Conservation (phyloP, 495 filamentous ascomycete species). For the Hamigera avellanea region DNA sequence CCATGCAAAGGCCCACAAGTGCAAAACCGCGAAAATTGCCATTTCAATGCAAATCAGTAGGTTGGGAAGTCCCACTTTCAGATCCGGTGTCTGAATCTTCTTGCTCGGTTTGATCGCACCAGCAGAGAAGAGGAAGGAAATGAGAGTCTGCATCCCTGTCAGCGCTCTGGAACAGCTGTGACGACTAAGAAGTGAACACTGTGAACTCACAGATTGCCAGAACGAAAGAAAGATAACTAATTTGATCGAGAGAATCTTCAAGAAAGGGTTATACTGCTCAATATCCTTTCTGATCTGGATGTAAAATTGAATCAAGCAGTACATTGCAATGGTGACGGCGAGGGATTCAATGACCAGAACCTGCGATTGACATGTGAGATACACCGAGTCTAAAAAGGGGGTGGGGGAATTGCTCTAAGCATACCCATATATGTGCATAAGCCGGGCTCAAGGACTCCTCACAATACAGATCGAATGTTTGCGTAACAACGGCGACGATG, state of each 20-base stretch:
- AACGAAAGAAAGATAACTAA: conserved; percentile 72
- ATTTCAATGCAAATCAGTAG: conserved; percentile 65
- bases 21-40: conserved; percentile 55
- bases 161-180: background rate
- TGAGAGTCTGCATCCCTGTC: conserved; percentile 27
- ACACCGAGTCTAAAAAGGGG: conserved; percentile 42
- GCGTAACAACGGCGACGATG: conserved; percentile 42
- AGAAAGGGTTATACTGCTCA: conserved; percentile 47
- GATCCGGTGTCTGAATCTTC: conserved; percentile 50
- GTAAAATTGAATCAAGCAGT: conserved; percentile 85
- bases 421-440: conserved; percentile 61
- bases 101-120: conserved; percentile 42
- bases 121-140: conserved; percentile 42
- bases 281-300: conserved; percentile 50
- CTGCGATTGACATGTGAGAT: conserved; percentile 21
- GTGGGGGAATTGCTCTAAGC: conserved; percentile 1
- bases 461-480: conserved; percentile 51
- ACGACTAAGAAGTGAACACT: background rate
- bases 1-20: conserved; percentile 61
- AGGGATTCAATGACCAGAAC: conserved; percentile 56
- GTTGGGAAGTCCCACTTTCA: conserved; percentile 62
- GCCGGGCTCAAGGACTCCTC: conserved; percentile 51
- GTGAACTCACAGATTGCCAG: conserved; percentile 45
- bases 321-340: conserved; percentile 82
- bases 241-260: conserved; percentile 66